phyloP scores from a whole-genome alignment of 345 rosid genomes.

The Salix koriyanagi region DNA sequence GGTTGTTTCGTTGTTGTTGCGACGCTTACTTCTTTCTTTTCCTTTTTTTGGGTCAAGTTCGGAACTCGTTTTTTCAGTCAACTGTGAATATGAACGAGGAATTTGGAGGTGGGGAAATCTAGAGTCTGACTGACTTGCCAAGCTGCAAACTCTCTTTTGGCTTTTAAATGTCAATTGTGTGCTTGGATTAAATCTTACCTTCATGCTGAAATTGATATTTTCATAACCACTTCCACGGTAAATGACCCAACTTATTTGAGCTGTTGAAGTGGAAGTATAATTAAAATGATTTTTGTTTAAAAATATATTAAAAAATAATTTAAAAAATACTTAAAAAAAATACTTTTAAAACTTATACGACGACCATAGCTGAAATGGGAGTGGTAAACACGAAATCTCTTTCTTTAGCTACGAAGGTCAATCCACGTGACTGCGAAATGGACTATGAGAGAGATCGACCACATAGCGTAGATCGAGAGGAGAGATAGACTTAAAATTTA shows the following conservation, averaged over 20 bases:
- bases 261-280: too few relatives aligned
- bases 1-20: slow-evolving; percentile 22
- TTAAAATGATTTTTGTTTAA: too few relatives aligned
- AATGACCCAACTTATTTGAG: too few relatives aligned
- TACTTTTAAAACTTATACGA: too few relatives aligned
- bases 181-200: too few relatives aligned
- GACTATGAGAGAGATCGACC: not conserved
- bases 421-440: not conserved
- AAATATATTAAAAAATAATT: too few relatives aligned
- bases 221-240: too few relatives aligned
- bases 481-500: not conserved
- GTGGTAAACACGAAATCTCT: not conserved
- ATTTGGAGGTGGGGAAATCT: too few relatives aligned
- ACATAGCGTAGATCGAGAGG: not conserved
- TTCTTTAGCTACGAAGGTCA: not conserved
- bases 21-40: not conserved
- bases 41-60: not conserved
- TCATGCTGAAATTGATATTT: too few relatives aligned
- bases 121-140: not conserved
- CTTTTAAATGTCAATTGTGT: not conserved
- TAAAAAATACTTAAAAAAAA: too few relatives aligned
- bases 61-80: slow-evolving; percentile 8
- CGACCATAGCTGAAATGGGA: too few relatives aligned
- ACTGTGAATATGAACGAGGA: slow-evolving; percentile 1
- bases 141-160: not conserved